Conservation (phyloP, 257 asterid species). For the Solanum virginianum region DNA sequence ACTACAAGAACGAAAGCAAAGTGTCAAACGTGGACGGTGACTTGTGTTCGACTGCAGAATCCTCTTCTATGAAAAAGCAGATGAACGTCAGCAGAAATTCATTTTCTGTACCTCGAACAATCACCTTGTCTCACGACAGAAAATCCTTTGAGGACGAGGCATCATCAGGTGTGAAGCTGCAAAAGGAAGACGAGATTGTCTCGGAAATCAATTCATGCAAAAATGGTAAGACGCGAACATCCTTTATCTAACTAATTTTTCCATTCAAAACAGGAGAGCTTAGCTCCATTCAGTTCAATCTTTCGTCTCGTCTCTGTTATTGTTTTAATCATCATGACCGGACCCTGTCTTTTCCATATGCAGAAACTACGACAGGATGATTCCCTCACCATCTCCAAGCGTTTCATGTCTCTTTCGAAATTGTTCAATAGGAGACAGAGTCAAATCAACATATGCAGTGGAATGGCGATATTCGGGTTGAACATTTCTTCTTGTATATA, state of each 20-base stretch:
- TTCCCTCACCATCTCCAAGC: not conserved
- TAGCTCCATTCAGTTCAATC: not conserved
- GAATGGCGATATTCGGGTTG: not conserved
- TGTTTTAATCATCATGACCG: not conserved
- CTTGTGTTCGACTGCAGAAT: constrained; percentile 83
- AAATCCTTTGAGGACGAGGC: constrained; percentile 15
- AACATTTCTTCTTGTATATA: not conserved
- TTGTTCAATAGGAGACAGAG: not conserved
- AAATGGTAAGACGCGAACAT: constrained; percentile 15
- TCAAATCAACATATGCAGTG: not conserved
- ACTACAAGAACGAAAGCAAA: constrained; percentile 8
- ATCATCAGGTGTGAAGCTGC: constrained; percentile 15
- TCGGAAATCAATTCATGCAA: constrained; percentile 30
- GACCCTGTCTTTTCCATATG: not conserved
- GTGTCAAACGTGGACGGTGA: constrained; percentile 33
- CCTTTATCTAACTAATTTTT: not conserved
- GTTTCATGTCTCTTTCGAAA: not conserved
- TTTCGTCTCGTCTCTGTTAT: not conserved
- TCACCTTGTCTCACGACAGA: constrained; percentile 18
- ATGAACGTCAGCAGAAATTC: constrained; percentile 21
- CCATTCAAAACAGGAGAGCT: not conserved
- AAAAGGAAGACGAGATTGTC: constrained; percentile 24
- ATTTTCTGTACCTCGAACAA: constrained; percentile 43
- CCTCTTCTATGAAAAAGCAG: constrained; percentile 46
- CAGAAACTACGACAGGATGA: constrained; percentile 4